These are phyloP conservation scores for Boletus coccyginus DNA, from an alignment of 768 basidiomycete species.

Conservation along the genomic window DNA sequence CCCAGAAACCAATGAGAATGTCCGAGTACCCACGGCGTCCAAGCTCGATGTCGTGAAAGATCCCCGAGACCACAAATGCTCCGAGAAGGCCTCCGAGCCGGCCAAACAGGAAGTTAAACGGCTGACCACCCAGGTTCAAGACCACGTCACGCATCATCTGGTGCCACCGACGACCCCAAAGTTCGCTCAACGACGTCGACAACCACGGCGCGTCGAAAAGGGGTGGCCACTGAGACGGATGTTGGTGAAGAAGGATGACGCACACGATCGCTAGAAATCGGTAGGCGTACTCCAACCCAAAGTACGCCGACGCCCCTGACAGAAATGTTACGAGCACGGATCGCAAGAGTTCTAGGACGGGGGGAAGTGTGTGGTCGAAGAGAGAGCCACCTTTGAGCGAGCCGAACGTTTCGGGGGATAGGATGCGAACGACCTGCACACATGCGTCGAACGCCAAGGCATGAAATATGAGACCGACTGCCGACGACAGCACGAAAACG, in stretches of 20 bases:
- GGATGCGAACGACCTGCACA: constrained; percentile 14
- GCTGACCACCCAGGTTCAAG: constrained; percentile 45
- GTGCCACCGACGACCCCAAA: constrained; percentile 68
- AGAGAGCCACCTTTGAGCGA: constrained; percentile 34
- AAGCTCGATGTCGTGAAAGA: constrained; percentile 55
- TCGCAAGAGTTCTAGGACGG: constrained; percentile 33
- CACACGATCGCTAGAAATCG: constrained; percentile 41
- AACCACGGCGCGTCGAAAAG: constrained; percentile 56
- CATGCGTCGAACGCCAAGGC: constrained; percentile 16
- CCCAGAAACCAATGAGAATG: constrained; percentile 47
- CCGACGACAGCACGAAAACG: constrained; percentile 10
- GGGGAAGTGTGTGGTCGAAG: constrained; percentile 33
- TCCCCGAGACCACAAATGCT: constrained; percentile 54
- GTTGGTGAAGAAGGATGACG: constrained; percentile 45
- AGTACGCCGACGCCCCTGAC: constrained; percentile 44
- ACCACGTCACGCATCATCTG: constrained; percentile 60
- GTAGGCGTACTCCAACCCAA: constrained; percentile 44
- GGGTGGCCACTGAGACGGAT: constrained; percentile 58
- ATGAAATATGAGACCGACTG: neutral
- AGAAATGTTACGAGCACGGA: constrained; percentile 44
- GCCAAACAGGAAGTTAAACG: constrained; percentile 44
- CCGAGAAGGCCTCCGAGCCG: constrained; percentile 51
- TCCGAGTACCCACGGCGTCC: constrained; percentile 45
- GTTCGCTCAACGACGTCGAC: constrained; percentile 54
- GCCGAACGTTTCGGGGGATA: constrained; percentile 41